These are phyloP conservation scores for Mycosphaerelloides madeirae DNA, from an alignment of 2,329 filamentous ascomycete species.

Conservation along the genomic window DNA sequence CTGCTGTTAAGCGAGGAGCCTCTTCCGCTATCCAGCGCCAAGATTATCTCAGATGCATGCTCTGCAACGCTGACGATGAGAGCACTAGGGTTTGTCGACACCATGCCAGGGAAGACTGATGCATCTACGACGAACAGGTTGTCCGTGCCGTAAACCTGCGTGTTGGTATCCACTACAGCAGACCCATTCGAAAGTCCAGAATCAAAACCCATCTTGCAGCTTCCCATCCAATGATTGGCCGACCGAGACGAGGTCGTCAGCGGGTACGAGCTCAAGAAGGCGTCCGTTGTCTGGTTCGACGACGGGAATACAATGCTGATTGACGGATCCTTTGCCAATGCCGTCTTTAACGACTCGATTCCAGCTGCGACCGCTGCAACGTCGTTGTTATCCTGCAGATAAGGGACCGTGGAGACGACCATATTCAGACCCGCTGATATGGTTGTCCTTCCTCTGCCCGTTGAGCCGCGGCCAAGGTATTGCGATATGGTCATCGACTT, in stretches of 20 bases:
- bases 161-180: slow-evolving; percentile 48
- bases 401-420: slow-evolving; percentile 55
- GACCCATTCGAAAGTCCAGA: slow-evolving; percentile 40
- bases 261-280: slow-evolving; percentile 49
- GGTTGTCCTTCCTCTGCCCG: slow-evolving; percentile 58
- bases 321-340: slow-evolving; percentile 50
- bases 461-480: slow-evolving; percentile 61
- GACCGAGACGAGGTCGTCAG: slow-evolving; percentile 37
- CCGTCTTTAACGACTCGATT: slow-evolving; percentile 56
- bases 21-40: slow-evolving; percentile 33
- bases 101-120: slow-evolving; percentile 64
- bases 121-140: slow-evolving; percentile 66
- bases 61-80: slow-evolving; percentile 62
- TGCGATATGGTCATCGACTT: slow-evolving; percentile 41
- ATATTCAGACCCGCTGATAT: slow-evolving; percentile 57
- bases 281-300: slow-evolving; percentile 48
- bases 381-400: slow-evolving; percentile 55
- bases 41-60: slow-evolving; percentile 52
- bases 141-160: slow-evolving; percentile 56
- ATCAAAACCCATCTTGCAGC: slow-evolving; percentile 39
- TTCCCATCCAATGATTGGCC: slow-evolving; percentile 46
- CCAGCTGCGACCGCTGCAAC: slow-evolving; percentile 59
- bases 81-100: slow-evolving; percentile 63
- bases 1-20: too few relatives aligned
- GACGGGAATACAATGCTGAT: slow-evolving; percentile 56